Base-by-base conservation (phyloP, 2,329 filamentous ascomycete genomes). In the Fonsecaea nubica region DNA sequence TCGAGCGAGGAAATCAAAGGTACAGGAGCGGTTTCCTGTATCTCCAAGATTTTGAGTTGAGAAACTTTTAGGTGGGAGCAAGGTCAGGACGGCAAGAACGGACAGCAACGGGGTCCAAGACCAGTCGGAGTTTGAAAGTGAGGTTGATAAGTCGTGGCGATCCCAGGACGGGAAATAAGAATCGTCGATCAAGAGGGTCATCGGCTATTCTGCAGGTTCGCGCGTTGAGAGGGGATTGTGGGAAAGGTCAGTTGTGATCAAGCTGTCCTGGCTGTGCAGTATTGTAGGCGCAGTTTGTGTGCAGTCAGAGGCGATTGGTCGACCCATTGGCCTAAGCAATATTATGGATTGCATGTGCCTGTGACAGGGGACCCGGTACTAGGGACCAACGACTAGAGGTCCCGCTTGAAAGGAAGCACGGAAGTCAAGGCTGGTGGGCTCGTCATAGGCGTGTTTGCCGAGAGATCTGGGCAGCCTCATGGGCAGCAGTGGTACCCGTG, bases 101-200 rank as follows among this genome's bases (percentile, higher is more conserved):
- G 33, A 50, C 58, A 40, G 48, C 36, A 15, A 38, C 35, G 45
- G 35, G 58, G 40, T 18, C 9, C 42, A 61, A 61, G 15, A 36
- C 9, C 15, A 18, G 33, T 53, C 58, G 13, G 32, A n/a, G 40
- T 21, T 50, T 42, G 42, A 48, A 40, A 36, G 38, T 52, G 61
- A 63, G 54, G 54, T 36, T 50, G 42, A 38, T 45, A 10, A 58
- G 32, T 25, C 18, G 38, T 25, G 58, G 21, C 58, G 48, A 61
- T 30, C 38, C 42, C 53, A n/a, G 48, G 36, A 25, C 15, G 25
- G 53, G 61, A 52, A 63, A 53, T 9, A 63, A 52, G 40, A 56
- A 38, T 38, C 32, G 61, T 63, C 61, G 61, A 63, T 63, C 61
- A 63, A 53, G 13, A 36, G 35, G 38, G 38, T 52, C 53, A 63